Base-by-base conservation (phyloP, 345 rosid species). In the Moricandia arvensis region DNA sequence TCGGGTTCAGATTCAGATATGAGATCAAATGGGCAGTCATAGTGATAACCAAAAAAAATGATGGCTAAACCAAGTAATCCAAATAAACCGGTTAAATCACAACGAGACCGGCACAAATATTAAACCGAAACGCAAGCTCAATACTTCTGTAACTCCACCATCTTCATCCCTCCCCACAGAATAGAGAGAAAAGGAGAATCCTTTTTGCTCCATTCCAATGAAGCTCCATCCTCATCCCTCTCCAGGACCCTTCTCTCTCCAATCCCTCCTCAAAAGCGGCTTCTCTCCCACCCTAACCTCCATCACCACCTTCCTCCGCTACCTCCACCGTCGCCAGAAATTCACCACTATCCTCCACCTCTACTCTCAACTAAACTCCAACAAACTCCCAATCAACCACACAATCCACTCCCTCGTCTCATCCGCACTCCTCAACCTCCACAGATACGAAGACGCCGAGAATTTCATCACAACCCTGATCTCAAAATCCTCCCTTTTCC, bases 401-500 rank as follows among this genome's bases (percentile, higher is more conserved):
- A 78, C 69, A 30, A 86, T 85, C 68, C 75, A 75, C 81, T 87
- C 90, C 0, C 33, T 86, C 83, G 72, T 86, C 66, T 55, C 84
- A 9, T 74, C 79, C 80, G 82, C 93, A 26, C 84, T 88, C 61
- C 81, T 91, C 77, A 86, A 75, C 60, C 83, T 85, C 74, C 75
- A 77, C 63, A 81, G 75, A 78, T 87, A 78, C 68, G 89, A 88
- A 73, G 93, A 87, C 66, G 93, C 88, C 4, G 87, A 82, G 83
- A 63, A 31, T 62, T 86, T 87, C 62, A 80, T 87, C 79, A 76
- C 75, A 63, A 61, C 81, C 72, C 89, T 73, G 59, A 66, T 74
- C 59, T 68, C 72, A 43, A 85, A 82, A 65, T 37, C 79, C 67
- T 80, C 82, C 60, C 53, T 47, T 35, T 82, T 74, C 10, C 72